Evolutionary conservation across 1,284 basidiomycete species (phyloP), one percentile per base, ranked within the genome.

Genomic region (Ceratobasidium sp.): DNA sequence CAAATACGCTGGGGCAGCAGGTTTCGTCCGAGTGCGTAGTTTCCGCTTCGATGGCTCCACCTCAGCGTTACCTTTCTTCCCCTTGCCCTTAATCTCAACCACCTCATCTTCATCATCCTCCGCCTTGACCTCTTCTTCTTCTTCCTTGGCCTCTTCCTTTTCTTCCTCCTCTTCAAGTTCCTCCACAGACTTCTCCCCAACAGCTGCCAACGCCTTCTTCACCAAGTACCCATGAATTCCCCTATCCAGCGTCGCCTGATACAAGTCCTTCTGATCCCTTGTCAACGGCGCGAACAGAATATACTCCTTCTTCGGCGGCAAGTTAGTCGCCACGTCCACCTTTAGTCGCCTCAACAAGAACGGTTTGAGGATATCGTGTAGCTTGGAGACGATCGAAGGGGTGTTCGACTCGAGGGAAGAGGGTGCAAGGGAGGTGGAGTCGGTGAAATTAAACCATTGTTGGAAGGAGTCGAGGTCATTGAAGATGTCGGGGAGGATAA

Each of bases 341-440:
- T 98, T 98, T 75, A 98, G 86, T 21, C 96, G 89, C 9, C 96
- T 89, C 0, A 98, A 85, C n/a, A 98, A 86, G 86, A 98, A 98
- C 0, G 97, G 97, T 76, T 96, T 95, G 47, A 99, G 88, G 76
- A 98, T 95, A 1, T 89, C 88, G 80, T 98, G 97, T 0, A 99
- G 87, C 3, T 91, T 89, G 38, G 88, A 84, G 67, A 98, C 92
- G 77, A 98, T 87, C 50, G 87, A 83, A 0, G 85, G 81, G 1
- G 90, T 88, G 63, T 90, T 87, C 38, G 87, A 86, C 2, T 87
- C 84, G 5, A 50, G 87, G 86, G 14, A 93, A 79, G 11, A 83
- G 81, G n/a, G 82, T 14, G 21, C 14, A 21, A 28, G 23, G 28
- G 54, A 61, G 16, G 63, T 52, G 35, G 54, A 58, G 23, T 74